These are phyloP conservation scores for Coniochaeta sp. DNA, from an alignment of 2,329 filamentous ascomycete species.

Conservation along the genomic window DNA sequence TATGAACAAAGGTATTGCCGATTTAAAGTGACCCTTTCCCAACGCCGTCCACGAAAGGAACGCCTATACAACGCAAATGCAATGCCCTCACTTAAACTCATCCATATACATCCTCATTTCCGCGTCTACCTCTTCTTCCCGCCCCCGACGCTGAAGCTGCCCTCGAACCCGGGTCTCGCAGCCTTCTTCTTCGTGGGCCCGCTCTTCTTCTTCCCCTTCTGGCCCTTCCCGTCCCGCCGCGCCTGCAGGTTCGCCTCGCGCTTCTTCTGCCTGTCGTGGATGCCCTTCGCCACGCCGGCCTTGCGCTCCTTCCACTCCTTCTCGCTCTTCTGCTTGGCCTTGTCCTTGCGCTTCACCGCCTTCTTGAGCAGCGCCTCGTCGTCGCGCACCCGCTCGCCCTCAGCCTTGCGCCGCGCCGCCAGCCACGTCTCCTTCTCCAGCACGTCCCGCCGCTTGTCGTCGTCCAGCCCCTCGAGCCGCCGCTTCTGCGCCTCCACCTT, in stretches of 20 bases:
- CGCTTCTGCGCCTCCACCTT: constrained; percentile 82
- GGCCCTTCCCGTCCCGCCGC: constrained; percentile 65
- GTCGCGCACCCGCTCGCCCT: constrained; percentile 84
- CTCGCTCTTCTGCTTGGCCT: constrained; percentile 83
- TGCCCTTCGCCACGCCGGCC: constrained; percentile 65
- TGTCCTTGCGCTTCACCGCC: constrained; percentile 87
- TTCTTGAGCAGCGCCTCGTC: constrained; percentile 87
- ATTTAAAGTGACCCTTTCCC: neutral
- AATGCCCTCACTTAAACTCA: neutral
- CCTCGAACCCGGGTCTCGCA: constrained; percentile 60
- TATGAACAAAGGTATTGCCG: neutral
- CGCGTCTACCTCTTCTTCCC: constrained; percentile 37
- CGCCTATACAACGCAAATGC: neutral
- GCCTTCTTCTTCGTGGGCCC: constrained; percentile 34
- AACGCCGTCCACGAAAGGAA: neutral
- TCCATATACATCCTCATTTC: neutral
- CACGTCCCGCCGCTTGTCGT: constrained; percentile 75
- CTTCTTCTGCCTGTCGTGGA: constrained; percentile 76
- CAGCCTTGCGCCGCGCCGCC: constrained; percentile 78
- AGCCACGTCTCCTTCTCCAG: constrained; percentile 94
- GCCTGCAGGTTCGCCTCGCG: constrained; percentile 71
- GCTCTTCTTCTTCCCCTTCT: constrained; percentile 44
- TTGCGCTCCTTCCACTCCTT: constrained; percentile 75
- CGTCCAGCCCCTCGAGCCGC: constrained; percentile 67
- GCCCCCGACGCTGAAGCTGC: constrained; percentile 49